Evolutionary conservation across 1,284 basidiomycete genomes (phyloP).

Genomic region (Leccinum fallax): DNA sequence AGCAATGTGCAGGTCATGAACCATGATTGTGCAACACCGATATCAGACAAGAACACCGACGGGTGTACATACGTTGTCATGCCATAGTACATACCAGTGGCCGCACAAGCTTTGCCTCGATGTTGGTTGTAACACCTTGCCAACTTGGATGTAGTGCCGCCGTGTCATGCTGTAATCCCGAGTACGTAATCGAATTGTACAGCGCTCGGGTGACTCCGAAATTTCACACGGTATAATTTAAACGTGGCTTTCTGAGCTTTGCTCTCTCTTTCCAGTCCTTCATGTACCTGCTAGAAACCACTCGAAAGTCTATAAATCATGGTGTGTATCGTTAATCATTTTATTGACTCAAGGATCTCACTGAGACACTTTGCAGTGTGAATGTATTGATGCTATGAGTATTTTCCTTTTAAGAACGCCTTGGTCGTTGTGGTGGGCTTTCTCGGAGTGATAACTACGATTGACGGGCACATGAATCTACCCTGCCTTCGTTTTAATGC

Average conservation of each 20-base stretch:
- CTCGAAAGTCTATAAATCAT: neutral
- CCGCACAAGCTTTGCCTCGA: too few species aligned
- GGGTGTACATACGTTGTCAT: neutral
- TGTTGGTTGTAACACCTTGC: too few species aligned
- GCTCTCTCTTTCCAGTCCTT: neutral
- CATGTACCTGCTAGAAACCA: neutral
- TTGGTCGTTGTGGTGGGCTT: neutral
- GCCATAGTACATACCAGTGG: too few species aligned
- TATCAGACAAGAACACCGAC: neutral
- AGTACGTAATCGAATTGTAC: too few species aligned
- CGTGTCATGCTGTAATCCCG: too few species aligned
- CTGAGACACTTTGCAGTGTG: neutral
- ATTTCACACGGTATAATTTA: neutral
- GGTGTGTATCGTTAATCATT: neutral
- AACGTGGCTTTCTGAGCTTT: neutral
- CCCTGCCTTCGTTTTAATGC: slow-evolving; percentile 44
- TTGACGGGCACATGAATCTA: slow-evolving; percentile 34
- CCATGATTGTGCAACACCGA: neutral
- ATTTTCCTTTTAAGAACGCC: neutral
- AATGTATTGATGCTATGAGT: neutral
- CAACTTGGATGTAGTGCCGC: too few species aligned
- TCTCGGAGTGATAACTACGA: slow-evolving; percentile 49
- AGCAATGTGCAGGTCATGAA: neutral
- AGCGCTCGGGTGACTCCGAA: neutral
- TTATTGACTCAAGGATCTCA: neutral